These are phyloP conservation scores for Prorocentrum cordatum DNA, from an alignment of 169 alveolate species.

Conservation along the genomic window DNA sequence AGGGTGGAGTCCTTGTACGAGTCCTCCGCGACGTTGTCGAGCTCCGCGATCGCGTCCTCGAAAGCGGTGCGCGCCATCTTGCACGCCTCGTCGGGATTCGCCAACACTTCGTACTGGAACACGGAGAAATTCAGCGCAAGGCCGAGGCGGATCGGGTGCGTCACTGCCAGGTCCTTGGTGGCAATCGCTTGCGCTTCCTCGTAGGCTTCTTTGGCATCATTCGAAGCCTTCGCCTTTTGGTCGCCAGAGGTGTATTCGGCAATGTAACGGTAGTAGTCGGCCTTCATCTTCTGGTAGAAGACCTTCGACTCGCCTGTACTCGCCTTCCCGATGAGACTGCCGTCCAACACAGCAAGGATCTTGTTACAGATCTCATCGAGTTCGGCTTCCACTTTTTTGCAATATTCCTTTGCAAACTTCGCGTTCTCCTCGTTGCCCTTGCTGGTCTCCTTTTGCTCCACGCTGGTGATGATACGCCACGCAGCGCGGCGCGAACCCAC, in stretches of 20 bases:
- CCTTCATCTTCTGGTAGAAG: constrained; percentile 98
- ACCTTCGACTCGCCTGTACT: constrained; percentile 74
- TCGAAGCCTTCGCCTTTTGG: constrained; percentile 86
- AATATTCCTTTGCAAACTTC: constrained; percentile 87
- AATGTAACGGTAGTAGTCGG: constrained; percentile 90
- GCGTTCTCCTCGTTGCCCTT: constrained; percentile 86
- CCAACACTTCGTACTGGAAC: constrained; percentile 95
- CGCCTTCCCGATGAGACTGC: constrained; percentile 84
- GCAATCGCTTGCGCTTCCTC: constrained; percentile 90
- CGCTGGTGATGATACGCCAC: constrained; percentile 79
- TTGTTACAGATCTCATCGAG: constrained; percentile 87
- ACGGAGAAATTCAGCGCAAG: constrained; percentile 85
- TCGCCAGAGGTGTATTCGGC: constrained; percentile 92
- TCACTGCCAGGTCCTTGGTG: constrained; percentile 87
- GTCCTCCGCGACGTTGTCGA: constrained; percentile 85
- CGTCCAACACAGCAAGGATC: constrained; percentile 84
- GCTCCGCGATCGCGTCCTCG: constrained; percentile 90
- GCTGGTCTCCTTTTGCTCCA: constrained; percentile 82
- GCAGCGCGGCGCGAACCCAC: constrained; percentile 97
- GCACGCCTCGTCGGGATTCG: constrained; percentile 96
- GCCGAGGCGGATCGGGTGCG: constrained; percentile 96
- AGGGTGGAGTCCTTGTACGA: constrained; percentile 88
- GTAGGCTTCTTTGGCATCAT: constrained; percentile 88
- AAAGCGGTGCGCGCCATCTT: constrained; percentile 93
- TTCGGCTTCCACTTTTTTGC: constrained; percentile 89